Base-by-base conservation (phyloP, 345 rosid genomes). In the Draba incana region DNA sequence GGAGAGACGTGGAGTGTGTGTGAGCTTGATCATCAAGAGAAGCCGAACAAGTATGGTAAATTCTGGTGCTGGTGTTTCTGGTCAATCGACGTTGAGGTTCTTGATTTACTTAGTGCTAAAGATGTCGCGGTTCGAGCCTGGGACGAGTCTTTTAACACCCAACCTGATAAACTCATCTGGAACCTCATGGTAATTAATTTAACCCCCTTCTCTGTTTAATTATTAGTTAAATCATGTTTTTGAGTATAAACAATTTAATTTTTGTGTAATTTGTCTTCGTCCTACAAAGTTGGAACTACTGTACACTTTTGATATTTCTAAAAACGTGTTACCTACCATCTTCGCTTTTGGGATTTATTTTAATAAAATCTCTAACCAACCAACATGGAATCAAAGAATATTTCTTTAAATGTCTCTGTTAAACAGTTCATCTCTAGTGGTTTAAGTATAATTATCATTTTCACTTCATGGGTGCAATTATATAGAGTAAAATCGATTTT, bases 1-100 rank as follows among this genome's bases (percentile, higher is more conserved):
- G 99, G 99, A 10, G 97, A 91, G 27, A 86, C 92, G 25, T 94
- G 99, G 99, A 87, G 78, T 52, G 79, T 94, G 23, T 94, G 99
- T 81, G 55, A 57, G 24, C 58, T 94, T 68, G 92, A 94, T 47
- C 91, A 79, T 39, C 87, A 70, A 4, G 99, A 91, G 83, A 86
- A 79, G 54, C 81, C 92, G 1, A 89, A 65, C 81, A 89, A 80
- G 45, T 91, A 81, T 31, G 97, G 95, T 1, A 91, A 71, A 25
- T 86, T 64, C 56, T 94, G 96, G 96, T 94, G 99, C 64, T 94
- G 99, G 99, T 94, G 97, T 82, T 91, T 94, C 78, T 94, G 99
- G 97, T 79, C 88, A 4, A 65, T 90, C 12, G 92, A 89, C 53
- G 95, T 94, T 14, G 97, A 87, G 77, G 90, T 88, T 25, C 84